Evolutionary conservation across 2,329 filamentous ascomycete genomes (phyloP).

Genomic region (Trichoderma breve): DNA sequence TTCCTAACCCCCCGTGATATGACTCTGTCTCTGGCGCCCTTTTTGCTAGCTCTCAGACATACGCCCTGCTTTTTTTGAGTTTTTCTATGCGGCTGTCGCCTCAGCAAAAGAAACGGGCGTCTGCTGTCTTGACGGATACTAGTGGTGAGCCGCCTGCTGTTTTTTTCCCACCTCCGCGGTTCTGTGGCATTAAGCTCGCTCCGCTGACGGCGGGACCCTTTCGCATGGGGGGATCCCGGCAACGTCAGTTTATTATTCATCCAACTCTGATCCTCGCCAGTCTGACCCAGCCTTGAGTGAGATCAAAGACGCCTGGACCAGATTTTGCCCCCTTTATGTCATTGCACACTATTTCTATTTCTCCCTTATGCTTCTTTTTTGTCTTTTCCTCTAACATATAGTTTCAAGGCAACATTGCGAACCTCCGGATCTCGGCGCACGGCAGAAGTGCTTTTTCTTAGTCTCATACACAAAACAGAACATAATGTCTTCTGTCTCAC

Average conservation of each 20-base stretch:
- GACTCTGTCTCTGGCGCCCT: slow-evolving; percentile 7
- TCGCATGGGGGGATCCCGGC: not conserved
- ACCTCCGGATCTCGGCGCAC: not conserved
- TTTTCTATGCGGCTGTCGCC: not conserved
- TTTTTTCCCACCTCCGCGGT: not conserved
- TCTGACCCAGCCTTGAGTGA: not conserved
- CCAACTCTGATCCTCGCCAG: not conserved
- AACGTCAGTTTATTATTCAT: slow-evolving; percentile 11
- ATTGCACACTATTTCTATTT: not conserved
- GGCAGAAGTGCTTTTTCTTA: not conserved
- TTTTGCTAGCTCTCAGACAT: not conserved
- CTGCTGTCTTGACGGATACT: not conserved
- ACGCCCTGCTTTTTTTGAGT: not conserved
- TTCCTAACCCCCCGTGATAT: slow-evolving; percentile 2
- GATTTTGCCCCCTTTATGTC: not conserved
- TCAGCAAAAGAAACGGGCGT: not conserved
- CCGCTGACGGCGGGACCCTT: slow-evolving; percentile 5
- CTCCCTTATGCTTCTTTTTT: not conserved
- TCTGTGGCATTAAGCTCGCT: not conserved
- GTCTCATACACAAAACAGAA: not conserved
- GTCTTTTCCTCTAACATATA: not conserved
- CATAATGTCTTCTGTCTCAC: slow-evolving; percentile 18
- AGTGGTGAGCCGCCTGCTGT: not conserved
- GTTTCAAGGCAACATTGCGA: not conserved
- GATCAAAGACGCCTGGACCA: not conserved